Evolutionary conservation across 2,329 filamentous ascomycete genomes (phyloP).

Genomic region (Didymella keratinophila): DNA sequence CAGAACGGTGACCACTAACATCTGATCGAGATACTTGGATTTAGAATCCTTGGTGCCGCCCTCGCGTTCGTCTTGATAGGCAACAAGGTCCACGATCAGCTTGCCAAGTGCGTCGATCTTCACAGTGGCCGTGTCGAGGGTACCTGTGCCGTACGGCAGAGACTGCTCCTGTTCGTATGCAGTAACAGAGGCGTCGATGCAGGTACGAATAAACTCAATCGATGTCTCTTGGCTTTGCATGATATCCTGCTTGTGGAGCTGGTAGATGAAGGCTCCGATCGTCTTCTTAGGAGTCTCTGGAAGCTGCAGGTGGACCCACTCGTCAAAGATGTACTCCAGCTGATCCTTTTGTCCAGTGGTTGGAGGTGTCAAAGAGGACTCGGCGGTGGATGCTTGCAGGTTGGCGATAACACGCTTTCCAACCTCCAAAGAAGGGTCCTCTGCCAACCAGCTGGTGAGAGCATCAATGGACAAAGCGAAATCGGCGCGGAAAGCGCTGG

Average conservation of each 20-base stretch:
- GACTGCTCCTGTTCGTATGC: slow-evolving; percentile 77
- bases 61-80: slow-evolving; percentile 70
- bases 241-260: slow-evolving; percentile 77
- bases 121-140: slow-evolving; percentile 66
- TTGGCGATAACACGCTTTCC: slow-evolving; percentile 76
- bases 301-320: slow-evolving; percentile 88
- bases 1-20: slow-evolving; percentile 78
- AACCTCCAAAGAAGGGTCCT: slow-evolving; percentile 71
- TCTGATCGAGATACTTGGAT: slow-evolving; percentile 75
- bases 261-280: slow-evolving; percentile 78
- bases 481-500: slow-evolving; percentile 81
- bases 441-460: slow-evolving; percentile 80
- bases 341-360: slow-evolving; percentile 74
- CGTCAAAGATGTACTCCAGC: slow-evolving; percentile 93
- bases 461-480: slow-evolving; percentile 84
- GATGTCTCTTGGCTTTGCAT: slow-evolving; percentile 79
- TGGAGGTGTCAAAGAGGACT: slow-evolving; percentile 63
- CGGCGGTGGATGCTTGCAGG: slow-evolving; percentile 65
- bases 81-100: slow-evolving; percentile 77
- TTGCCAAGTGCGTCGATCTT: slow-evolving; percentile 83
- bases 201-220: slow-evolving; percentile 78
- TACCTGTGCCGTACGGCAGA: slow-evolving; percentile 63
- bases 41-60: slow-evolving; percentile 69
- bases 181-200: slow-evolving; percentile 79
- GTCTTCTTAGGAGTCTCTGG: slow-evolving; percentile 77